Percentiles rank a stretch among this genome's conserved stretches.
Conservation (phyloP, 495 filamentous ascomycete genomes). For the Emericellopsis terricola region DNA sequence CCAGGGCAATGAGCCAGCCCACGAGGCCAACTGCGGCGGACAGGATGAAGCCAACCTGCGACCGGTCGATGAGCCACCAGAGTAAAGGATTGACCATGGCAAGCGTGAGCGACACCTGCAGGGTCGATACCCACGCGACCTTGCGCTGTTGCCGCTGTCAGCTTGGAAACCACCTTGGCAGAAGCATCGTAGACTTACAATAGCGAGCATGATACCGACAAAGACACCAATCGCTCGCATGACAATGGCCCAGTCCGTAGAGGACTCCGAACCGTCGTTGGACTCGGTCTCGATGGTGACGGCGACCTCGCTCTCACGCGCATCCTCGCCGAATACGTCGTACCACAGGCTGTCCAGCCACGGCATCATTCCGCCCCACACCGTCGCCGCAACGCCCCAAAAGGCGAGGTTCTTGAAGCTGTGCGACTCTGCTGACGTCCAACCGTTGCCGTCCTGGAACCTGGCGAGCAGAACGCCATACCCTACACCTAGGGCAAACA, state of each 20-base stretch:
- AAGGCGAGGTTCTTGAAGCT: slow-evolving; percentile 42
- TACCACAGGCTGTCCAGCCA: slow-evolving; percentile 60
- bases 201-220: slow-evolving; percentile 90
- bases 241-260: slow-evolving; percentile 59
- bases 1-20: slow-evolving; percentile 55
- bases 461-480: slow-evolving; percentile 80
- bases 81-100: slow-evolving; percentile 84
- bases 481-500: slow-evolving; percentile 67
- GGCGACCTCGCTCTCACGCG: slow-evolving; percentile 5
- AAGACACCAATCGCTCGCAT: slow-evolving; percentile 84
- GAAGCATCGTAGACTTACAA: slow-evolving; percentile 36
- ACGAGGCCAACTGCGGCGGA: slow-evolving; percentile 49
- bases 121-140: slow-evolving; percentile 82
- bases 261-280: slow-evolving; percentile 5
- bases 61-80: slow-evolving; percentile 92
- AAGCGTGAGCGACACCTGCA: slow-evolving; percentile 80
- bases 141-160: slow-evolving; percentile 39
- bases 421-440: slow-evolving; percentile 39
- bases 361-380: slow-evolving; percentile 60
- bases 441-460: slow-evolving; percentile 30
- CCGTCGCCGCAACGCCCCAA: slow-evolving; percentile 69
- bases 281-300: background rate
- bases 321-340: slow-evolving; percentile 10
- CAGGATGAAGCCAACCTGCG: slow-evolving; percentile 63
- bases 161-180: slow-evolving; percentile 2